phyloP scores from a whole-genome alignment of 805 yeast genomes.

The Starmerella bombicola region DNA sequence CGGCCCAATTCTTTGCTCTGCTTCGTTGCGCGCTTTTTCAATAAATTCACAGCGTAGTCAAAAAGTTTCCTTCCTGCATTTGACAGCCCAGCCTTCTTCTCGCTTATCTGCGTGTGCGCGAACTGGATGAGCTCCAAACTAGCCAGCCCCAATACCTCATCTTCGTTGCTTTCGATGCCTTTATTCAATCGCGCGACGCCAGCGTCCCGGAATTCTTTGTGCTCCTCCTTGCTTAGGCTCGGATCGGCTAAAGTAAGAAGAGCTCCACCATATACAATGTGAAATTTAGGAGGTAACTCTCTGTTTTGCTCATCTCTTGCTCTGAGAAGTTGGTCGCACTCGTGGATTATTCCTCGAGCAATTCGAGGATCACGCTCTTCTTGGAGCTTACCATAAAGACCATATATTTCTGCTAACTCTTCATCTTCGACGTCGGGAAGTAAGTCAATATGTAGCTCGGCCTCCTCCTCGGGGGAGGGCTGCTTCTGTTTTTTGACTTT shows the following conservation, averaged over 20 bases:
- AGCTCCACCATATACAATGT: constrained; percentile 62
- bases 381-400: constrained; percentile 55
- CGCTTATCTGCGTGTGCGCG: constrained; percentile 12
- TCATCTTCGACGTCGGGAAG: constrained; percentile 63
- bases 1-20: constrained; percentile 12
- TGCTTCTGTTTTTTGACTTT: constrained; percentile 31
- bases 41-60: constrained; percentile 3
- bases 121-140: constrained; percentile 16
- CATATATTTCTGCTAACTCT: constrained; percentile 63
- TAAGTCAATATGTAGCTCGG: constrained; percentile 53
- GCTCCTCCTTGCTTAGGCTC: constrained; percentile 16
- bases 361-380: constrained; percentile 37
- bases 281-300: constrained; percentile 36
- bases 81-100: constrained; percentile 7
- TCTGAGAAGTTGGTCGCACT: constrained; percentile 63
- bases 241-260: constrained; percentile 27
- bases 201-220: constrained; percentile 48
- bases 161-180: constrained; percentile 35
- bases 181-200: constrained; percentile 55
- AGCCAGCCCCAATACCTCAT: constrained; percentile 12
- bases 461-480: constrained; percentile 18
- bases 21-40: constrained; percentile 1
- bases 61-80: constrained; percentile 3
- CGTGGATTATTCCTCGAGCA: constrained; percentile 71
- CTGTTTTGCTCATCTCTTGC: constrained; percentile 23